Evolutionary conservation across 441 rosid species (phyloP).

Genomic region (Jatropha podagrica): DNA sequence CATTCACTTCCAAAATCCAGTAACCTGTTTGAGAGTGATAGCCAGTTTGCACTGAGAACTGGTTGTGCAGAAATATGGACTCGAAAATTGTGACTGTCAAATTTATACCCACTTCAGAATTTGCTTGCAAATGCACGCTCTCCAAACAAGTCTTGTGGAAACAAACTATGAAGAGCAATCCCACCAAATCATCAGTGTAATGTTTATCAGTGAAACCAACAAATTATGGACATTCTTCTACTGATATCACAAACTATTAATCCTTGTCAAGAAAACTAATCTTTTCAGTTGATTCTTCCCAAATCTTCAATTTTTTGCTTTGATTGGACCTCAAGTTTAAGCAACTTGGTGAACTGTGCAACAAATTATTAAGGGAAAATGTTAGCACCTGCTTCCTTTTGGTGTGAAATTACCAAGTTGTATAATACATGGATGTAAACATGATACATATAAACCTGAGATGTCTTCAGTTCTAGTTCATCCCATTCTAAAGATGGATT

Average conservation of each 20-base stretch:
- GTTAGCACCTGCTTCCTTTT: not conserved
- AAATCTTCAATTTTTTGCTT: conserved; percentile 35
- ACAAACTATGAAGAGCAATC: conserved; percentile 12
- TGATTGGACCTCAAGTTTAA: conserved; percentile 59
- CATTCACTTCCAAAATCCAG: not conserved
- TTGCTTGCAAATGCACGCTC: conserved; percentile 2
- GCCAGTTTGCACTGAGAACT: conserved; percentile 1
- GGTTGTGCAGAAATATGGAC: not conserved
- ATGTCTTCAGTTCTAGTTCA: conserved; percentile 90
- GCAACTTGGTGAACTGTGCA: conserved; percentile 72
- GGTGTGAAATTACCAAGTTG: no score
- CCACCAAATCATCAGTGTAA: conserved; percentile 8
- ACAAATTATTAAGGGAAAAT: conserved; percentile 8
- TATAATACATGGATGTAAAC: not conserved
- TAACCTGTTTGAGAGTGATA: not conserved
- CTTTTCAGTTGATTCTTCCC: conserved; percentile 40
- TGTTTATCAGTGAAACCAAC: not conserved
- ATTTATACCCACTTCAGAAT: not conserved
- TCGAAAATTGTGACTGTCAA: not conserved
- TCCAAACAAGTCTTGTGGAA: conserved; percentile 2
- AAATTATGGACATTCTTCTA: not conserved
- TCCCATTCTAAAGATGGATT: conserved; percentile 85
- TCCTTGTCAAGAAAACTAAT: conserved; percentile 19
- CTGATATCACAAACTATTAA: not conserved
- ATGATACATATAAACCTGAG: conserved; percentile 54